Conservation (phyloP, 768 basidiomycete genomes). For the Gelatoporia subvermispora region DNA sequence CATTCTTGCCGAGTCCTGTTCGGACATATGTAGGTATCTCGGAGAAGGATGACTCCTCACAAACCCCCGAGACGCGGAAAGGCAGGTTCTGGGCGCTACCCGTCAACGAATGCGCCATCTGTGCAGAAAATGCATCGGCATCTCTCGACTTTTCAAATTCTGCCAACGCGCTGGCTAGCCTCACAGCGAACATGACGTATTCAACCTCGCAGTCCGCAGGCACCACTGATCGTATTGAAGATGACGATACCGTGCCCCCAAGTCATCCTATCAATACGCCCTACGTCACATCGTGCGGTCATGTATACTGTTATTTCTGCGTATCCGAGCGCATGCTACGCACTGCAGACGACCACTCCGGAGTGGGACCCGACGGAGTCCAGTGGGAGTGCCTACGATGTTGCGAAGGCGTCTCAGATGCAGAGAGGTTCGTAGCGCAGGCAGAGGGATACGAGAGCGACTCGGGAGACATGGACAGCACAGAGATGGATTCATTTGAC, state of each 20-base stretch:
- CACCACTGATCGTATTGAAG: conserved; percentile 16
- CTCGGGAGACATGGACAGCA: conserved; percentile 11
- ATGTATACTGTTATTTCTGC: conserved; percentile 93
- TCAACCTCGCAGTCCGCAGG: neutral
- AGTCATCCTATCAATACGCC: conserved; percentile 71
- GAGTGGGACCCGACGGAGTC: conserved; percentile 35
- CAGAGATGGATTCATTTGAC: conserved; percentile 15
- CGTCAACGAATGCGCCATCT: conserved; percentile 83
- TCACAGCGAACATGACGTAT: conserved; percentile 24
- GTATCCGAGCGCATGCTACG: conserved; percentile 78
- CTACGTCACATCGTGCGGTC: conserved; percentile 79
- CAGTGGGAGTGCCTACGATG: conserved; percentile 87
- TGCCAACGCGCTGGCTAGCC: conserved; percentile 39
- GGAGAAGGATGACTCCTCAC: neutral
- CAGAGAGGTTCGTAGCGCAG: conserved; percentile 52
- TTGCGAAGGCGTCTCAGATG: conserved; percentile 55
- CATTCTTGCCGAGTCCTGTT: conserved; percentile 29
- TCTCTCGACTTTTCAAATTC: conserved; percentile 53
- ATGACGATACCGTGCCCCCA: conserved; percentile 39
- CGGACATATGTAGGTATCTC: conserved; percentile 19
- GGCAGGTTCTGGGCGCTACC: conserved; percentile 73
- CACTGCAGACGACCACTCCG: conserved; percentile 51
- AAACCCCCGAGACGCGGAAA: conserved; percentile 7
- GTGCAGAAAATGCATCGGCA: conserved; percentile 69
- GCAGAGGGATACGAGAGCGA: conserved; percentile 28